phyloP scores from a whole-genome alignment of 331 rosid genomes.

The Phaseolus coccineus region DNA sequence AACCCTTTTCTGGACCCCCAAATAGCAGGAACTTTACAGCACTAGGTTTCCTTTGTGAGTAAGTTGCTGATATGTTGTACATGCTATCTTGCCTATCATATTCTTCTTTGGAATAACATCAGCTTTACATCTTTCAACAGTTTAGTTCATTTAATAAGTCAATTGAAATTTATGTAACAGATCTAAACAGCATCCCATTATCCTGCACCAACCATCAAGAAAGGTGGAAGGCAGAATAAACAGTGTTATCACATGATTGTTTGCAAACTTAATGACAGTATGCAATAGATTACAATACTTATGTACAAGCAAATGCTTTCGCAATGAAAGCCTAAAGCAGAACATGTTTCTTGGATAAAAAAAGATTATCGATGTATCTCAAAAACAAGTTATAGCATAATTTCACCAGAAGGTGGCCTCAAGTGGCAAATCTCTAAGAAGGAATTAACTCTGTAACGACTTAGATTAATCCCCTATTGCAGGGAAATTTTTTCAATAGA shows the following conservation, averaged over 20 bases:
- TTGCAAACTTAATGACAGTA: not conserved
- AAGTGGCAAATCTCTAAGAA: not conserved
- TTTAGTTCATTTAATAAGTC: not conserved
- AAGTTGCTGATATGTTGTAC: not conserved
- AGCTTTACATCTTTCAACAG: slow-evolving; percentile 1
- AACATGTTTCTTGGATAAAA: not conserved
- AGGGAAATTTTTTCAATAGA: not conserved
- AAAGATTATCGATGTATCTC: not conserved
- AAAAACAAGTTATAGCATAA: not conserved
- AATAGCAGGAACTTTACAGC: not conserved
- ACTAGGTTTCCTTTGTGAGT: not conserved
- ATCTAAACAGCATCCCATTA: not conserved
- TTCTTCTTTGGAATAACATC: not conserved
- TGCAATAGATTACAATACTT: not conserved
- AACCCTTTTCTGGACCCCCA: not conserved
- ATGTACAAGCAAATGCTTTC: not conserved
- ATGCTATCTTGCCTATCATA: not conserved
- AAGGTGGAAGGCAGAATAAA: not conserved
- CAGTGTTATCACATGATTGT: not conserved
- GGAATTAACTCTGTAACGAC: not conserved
- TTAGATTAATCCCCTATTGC: not conserved
- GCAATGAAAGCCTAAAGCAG: not conserved
- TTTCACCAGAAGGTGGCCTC: not conserved
- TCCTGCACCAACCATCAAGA: slow-evolving; percentile 6
- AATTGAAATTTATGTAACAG: not conserved